Percentiles rank a stretch among this genome's conserved stretches.
Evolutionary conservation across 768 basidiomycete species (phyloP).

Genomic region (Termitomyces sp.): DNA sequence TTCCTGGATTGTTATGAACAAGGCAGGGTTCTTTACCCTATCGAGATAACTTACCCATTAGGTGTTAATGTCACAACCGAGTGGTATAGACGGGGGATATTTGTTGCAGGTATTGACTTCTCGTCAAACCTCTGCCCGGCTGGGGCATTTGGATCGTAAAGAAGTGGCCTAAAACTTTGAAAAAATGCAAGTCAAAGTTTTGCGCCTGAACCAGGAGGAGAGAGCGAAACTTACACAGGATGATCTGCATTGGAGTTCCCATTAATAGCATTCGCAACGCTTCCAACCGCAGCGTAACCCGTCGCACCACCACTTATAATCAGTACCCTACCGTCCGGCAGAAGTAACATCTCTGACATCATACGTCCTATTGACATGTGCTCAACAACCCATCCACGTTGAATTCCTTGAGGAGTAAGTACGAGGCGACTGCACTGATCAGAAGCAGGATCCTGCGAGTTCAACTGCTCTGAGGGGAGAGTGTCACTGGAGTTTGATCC

Average conservation of each 20-base stretch:
- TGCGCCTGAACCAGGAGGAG: not conserved
- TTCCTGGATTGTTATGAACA: not conserved
- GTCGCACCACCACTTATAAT: conserved; percentile 6
- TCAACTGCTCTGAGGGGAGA: conserved; percentile 23
- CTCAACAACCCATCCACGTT: conserved; percentile 43
- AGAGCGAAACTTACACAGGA: conserved; percentile 17
- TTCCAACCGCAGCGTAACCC: conserved; percentile 5
- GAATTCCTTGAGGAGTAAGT: conserved; percentile 37
- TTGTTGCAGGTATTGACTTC: conserved; percentile 37
- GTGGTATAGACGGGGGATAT: conserved; percentile 59
- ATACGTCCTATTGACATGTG: conserved; percentile 35
- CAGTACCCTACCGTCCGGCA: conserved; percentile 5
- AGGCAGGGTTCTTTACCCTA: conserved; percentile 17
- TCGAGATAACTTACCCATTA: conserved; percentile 39
- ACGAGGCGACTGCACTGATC: conserved; percentile 40
- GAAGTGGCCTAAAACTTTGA: conserved; percentile 34
- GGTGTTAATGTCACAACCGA: conserved; percentile 55
- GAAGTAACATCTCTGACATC: conserved; percentile 12
- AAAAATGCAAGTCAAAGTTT: conserved; percentile 14
- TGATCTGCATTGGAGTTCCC: conserved; percentile 33
- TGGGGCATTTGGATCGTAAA: conserved; percentile 44
- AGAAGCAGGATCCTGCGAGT: conserved; percentile 38
- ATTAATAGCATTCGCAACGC: conserved; percentile 28
- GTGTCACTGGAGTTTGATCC: conserved; percentile 33
- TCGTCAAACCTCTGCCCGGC: conserved; percentile 45